Base-by-base conservation (phyloP, 352 stramenopile genomes). In the Thraustochytrium sp. region DNA sequence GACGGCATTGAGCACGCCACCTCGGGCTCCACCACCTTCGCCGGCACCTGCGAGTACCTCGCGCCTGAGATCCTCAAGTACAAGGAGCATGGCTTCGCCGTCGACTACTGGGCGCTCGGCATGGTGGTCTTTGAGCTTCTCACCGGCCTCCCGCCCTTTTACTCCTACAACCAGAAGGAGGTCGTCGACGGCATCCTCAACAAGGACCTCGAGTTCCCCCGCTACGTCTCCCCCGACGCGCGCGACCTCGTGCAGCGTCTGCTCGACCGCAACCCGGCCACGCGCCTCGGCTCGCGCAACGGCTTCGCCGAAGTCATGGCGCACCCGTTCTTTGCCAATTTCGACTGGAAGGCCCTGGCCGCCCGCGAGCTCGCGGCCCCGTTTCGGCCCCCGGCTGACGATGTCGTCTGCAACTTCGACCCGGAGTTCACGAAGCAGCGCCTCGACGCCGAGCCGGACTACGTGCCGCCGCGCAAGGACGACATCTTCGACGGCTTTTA, bases 41-140 rank as follows among this genome's bases (percentile, higher is more conserved):
- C 93, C 83, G 96, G 96, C 55, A 98, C 96, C 54, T 95, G 95
- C 23, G 96, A 99, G 89, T 99, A 99, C 88, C 89, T 99, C 23
- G 95, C 96, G 29, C 96, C 96, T 4, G 96, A 99, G 91, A 98
- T 99, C 88, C 88, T 94, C 36, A 36, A 88, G 68, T 86, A 89
- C 31, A 75, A 87, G 49, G 90, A 91, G 40, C 94, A 97, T 78
- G 93, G 93, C 62, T 96, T 93, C 56, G 90, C 90, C 1, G 92
- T 97, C 9, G 93, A 97, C 82, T 97, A 93, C 92, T 97, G 93
- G 93, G 95, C 92, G 13, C 88, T 97, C 3, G 94, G 88, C 46
- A 88, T 89, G 36, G 85, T 97, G 75, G 87, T 98, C 18, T 97
- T 96, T 88, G 93, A 97, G 84, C 96, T 97, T 92, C 89, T 97